phyloP scores from a whole-genome alignment of 2,329 filamentous ascomycete genomes.

The Hymenoscyphus fructigenus region DNA sequence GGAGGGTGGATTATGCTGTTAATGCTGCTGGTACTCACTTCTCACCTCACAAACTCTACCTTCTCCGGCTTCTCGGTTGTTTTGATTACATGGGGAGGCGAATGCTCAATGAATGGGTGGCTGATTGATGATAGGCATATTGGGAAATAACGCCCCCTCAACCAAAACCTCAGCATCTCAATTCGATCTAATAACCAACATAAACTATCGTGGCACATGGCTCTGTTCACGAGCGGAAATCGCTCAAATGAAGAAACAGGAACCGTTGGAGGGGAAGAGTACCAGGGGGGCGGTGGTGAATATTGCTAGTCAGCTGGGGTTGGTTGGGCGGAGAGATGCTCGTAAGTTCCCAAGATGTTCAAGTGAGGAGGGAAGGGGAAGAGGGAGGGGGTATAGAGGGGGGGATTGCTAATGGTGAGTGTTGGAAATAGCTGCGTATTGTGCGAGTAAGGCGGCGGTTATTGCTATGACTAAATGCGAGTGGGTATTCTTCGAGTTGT shows the following conservation, averaged over 20 bases:
- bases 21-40: conserved; percentile 43
- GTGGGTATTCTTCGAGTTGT: no score
- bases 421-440: conserved; percentile 42
- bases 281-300: conserved; percentile 47
- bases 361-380: background rate
- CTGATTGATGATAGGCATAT: conserved; percentile 18
- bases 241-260: conserved; percentile 45
- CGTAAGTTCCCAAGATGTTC: conserved; percentile 41
- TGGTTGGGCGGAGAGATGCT: conserved; percentile 44
- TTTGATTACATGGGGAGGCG: no score
- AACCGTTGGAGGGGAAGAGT: conserved; percentile 44
- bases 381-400: background rate
- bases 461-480: conserved; percentile 47
- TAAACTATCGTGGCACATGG: conserved; percentile 48
- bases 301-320: conserved; percentile 44
- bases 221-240: conserved; percentile 45
- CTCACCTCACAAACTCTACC: background rate
- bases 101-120: no score
- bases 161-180: conserved; percentile 37
- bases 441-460: conserved; percentile 47
- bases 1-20: conserved; percentile 47
- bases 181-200: conserved; percentile 44
- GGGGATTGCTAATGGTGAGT: background rate
- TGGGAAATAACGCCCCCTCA: conserved; percentile 26
- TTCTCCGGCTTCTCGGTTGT: no score